phyloP scores from a whole-genome alignment of 225 moss, liverwort and hornwort genomes.

The Marchantia paleacea region DNA sequence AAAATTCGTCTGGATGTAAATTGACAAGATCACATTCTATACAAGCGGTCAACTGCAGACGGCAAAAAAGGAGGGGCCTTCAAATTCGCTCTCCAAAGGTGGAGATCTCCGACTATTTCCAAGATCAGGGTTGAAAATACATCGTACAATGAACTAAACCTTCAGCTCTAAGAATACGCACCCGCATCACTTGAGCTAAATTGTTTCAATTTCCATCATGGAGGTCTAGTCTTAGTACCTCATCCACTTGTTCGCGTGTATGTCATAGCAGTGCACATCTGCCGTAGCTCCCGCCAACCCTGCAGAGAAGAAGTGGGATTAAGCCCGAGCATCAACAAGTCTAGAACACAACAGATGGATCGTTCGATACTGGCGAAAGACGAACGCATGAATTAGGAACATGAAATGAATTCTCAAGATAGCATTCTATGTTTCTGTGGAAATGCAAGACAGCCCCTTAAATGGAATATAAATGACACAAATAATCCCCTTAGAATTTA shows the following conservation, averaged over 20 bases:
- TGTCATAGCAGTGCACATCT: slow-evolving; percentile 91
- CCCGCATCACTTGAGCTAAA: not conserved
- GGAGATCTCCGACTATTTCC: not conserved
- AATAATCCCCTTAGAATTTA: no score
- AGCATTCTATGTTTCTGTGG: no score
- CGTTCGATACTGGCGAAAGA: not conserved
- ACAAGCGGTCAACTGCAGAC: no score
- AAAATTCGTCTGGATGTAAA: no score
- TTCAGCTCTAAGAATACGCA: not conserved
- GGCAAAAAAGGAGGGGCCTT: no score
- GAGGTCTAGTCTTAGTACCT: slow-evolving; percentile 39
- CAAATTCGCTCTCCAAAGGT: not conserved
- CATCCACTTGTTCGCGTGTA: slow-evolving; percentile 73
- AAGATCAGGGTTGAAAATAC: not conserved
- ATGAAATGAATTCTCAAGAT: no score
- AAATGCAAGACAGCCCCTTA: not conserved
- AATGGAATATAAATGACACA: no score
- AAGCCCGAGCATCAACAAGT: slow-evolving; percentile 10
- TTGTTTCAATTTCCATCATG: not conserved
- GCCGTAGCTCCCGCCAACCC: slow-evolving; percentile 96
- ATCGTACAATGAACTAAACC: not conserved
- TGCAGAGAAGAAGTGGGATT: slow-evolving; percentile 22
- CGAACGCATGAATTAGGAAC: no score
- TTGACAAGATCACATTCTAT: no score
- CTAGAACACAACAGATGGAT: not conserved